phyloP scores from a whole-genome alignment of 2,329 filamentous ascomycete genomes.

The Curvularia sp. region DNA sequence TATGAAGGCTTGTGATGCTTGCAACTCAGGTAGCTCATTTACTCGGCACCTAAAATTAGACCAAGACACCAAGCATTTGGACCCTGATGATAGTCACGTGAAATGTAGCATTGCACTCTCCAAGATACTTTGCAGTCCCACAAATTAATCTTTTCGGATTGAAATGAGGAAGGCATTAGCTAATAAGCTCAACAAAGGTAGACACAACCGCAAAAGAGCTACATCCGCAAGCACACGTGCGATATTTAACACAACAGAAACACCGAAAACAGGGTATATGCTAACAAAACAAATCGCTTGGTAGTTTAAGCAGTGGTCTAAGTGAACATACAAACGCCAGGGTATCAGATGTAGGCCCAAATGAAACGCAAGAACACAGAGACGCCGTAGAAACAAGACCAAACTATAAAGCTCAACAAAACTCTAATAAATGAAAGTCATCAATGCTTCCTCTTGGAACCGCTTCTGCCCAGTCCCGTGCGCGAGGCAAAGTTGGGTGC shows the following conservation, averaged over 20 bases:
- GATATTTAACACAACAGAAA: neutral
- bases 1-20: too few relatives aligned
- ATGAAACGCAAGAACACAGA: neutral
- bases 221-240: neutral
- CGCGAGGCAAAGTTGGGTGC: constrained; percentile 11
- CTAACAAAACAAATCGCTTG: neutral
- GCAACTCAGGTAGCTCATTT: too few relatives aligned
- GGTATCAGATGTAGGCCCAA: constrained; percentile 1
- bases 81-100: too few relatives aligned
- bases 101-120: too few relatives aligned
- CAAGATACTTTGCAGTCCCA: too few relatives aligned
- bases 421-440: neutral
- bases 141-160: too few relatives aligned
- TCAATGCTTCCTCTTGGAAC: constrained; percentile 17
- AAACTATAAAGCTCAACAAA: neutral
- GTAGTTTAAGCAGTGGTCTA: neutral
- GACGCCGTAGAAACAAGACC: neutral
- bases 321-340: neutral
- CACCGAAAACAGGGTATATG: neutral
- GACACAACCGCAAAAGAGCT: neutral
- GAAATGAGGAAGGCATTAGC: too few relatives aligned
- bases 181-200: too few relatives aligned
- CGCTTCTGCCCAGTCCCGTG: constrained; percentile 9
- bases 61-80: too few relatives aligned
- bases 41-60: too few relatives aligned